Base-by-base conservation (phyloP, 306 rosid genomes). In the Rosa rugosa region DNA sequence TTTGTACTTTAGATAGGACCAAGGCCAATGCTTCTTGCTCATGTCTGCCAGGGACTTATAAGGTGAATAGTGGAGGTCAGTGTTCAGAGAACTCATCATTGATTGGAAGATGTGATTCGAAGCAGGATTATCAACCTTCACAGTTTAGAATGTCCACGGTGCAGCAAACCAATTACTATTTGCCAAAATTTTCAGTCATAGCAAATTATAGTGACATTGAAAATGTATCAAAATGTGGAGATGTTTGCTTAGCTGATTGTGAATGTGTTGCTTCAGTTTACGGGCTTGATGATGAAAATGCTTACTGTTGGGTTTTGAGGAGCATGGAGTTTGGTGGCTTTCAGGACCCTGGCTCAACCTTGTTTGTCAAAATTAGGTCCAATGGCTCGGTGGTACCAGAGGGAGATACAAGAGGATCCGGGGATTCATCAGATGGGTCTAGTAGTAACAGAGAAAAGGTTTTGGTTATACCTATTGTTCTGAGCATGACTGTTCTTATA, bases 181-280 rank as follows among this genome's bases (percentile, higher is more conserved):
- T 79, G 70, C 87, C 97, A 68, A 93, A 88, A n/a, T 77, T 77
- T 77, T 92, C 99, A 23, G 93, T 92, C 22, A 83, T 95, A 77
- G 94, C 90, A 47, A 95, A 95, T 78, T 95, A 92, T 17, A 95
- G 97, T 64, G 97, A 95, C 73, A 69, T 88, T 75, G 77, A 85
- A 5, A 86, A 77, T 2, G 91, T 90, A 8, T 82, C 97, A 1
- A 86, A 89, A 71, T 95, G 99, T 79, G 99, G 98, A 13, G 98
- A 92, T 83, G 90, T 90, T 53, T 95, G 99, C 75, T 85, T 92
- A 72, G 75, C 89, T 13, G 91, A 91, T 63, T 92, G 99, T 80
- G 93, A 95, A 64, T 95, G 99, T 81, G 89, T 92, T 77, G 99
- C 98, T 80, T 90, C 99, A 40, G 88, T 95, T 64, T 91, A 92